A percentile compares a stretch with the other conserved stretches of the same genome.
Conservation (phyloP, 495 filamentous ascomycete species). For the Sabuloglossum arenarium region DNA sequence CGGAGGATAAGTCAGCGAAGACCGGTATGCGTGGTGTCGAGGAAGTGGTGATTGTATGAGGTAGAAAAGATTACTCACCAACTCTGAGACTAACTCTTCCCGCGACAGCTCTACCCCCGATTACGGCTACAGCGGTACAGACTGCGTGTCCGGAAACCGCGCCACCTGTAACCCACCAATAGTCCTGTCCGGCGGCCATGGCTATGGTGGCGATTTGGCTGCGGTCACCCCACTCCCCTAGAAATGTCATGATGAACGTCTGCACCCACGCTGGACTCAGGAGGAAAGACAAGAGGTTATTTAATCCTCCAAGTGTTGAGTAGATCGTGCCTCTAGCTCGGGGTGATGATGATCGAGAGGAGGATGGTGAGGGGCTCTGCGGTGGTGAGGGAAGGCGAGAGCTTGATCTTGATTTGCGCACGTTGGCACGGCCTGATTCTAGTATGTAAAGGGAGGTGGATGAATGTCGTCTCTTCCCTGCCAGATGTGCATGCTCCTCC, state of each 20-base stretch:
- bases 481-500: constrained; percentile 66
- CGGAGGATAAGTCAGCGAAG: constrained; percentile 2
- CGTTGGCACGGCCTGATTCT: constrained; percentile 33
- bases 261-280: constrained; percentile 95
- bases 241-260: constrained; percentile 96
- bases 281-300: constrained; percentile 71
- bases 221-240: constrained; percentile 95
- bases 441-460: constrained; percentile 40
- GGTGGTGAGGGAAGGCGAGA: constrained; percentile 37
- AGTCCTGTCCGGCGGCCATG: constrained; percentile 96
- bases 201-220: constrained; percentile 97
- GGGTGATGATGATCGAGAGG: constrained; percentile 27
- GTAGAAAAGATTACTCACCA: constrained; percentile 42
- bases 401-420: constrained; percentile 34
- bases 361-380: constrained; percentile 37
- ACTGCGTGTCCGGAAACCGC: constrained; percentile 70
- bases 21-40: not conserved
- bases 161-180: constrained; percentile 94
- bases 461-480: constrained; percentile 28
- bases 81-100: constrained; percentile 88
- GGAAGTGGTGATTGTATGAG: constrained; percentile 10
- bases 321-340: constrained; percentile 14
- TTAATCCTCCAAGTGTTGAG: constrained; percentile 37
- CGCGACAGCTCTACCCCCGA: constrained; percentile 81
- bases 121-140: constrained; percentile 82